These are phyloP conservation scores for Ogataea chonburiensis DNA, from an alignment of 805 yeast genomes.

Conservation along the genomic window DNA sequence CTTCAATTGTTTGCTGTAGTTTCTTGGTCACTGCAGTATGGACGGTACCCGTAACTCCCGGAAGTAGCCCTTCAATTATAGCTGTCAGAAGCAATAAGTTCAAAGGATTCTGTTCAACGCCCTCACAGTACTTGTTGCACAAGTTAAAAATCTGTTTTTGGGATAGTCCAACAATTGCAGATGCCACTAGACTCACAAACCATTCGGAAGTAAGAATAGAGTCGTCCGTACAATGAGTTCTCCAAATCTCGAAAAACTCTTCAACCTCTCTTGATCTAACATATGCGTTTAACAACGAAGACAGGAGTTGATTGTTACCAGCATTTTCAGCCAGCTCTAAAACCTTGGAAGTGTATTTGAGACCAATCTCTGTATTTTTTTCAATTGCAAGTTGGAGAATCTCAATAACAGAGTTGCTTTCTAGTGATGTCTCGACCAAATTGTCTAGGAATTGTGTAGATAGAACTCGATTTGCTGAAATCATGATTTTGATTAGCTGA, in stretches of 20 bases:
- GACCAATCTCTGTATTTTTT: conserved; percentile 60
- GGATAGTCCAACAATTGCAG: conserved; percentile 45
- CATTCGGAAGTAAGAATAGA: conserved; percentile 23
- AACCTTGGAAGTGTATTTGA: conserved; percentile 39
- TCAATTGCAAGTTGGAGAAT: conserved; percentile 48
- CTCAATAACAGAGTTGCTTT: conserved; percentile 35
- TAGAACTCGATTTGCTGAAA: conserved; percentile 50
- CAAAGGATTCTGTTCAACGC: conserved; percentile 7
- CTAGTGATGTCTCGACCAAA: conserved; percentile 37
- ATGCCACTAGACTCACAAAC: conserved; percentile 40
- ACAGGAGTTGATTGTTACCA: conserved; percentile 3
- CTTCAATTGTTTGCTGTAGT: conserved; percentile 14
- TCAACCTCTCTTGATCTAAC: conserved; percentile 57
- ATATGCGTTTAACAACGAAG: conserved; percentile 39
- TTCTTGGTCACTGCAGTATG: conserved; percentile 27
- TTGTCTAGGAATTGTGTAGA: conserved; percentile 49
- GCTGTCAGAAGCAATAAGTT: conserved; percentile 27
- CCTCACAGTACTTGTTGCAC: conserved; percentile 23
- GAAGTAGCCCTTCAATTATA: conserved; percentile 42
- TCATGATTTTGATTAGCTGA: conserved; percentile 45
- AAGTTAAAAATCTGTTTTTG: conserved; percentile 40
- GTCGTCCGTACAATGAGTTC: conserved; percentile 19
- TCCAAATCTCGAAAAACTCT: conserved; percentile 50
- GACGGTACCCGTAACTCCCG: conserved; percentile 25
- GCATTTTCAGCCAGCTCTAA: conserved; percentile 18